Base-by-base conservation (phyloP, 2,329 filamentous ascomycete species). In the Ophiocordyceps robertsii region DNA sequence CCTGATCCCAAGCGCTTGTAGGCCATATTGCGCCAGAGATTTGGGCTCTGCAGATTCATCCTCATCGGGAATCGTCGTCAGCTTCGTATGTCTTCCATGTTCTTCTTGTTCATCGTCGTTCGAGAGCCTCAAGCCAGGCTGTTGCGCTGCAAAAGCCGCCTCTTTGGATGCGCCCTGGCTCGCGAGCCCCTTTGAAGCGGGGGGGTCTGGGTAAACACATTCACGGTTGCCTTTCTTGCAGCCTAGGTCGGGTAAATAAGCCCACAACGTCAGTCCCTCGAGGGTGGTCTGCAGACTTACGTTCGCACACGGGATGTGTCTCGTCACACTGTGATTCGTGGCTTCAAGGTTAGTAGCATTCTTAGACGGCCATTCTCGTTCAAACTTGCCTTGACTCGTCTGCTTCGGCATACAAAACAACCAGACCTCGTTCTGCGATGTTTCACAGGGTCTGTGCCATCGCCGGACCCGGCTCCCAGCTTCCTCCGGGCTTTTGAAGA, bases 371-470 rank as follows among this genome's bases (percentile, higher is more conserved):
- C 12, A 4, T 30, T 12, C 24, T 5, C 11, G 10, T 35, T 33
- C n/a, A 14, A 40, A 40, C 56, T 49, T 66, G 80, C 78, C 71
- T 83, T 96, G 41, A 96, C 89, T 60, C 92, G 77, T 51, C 92
- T 77, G 53, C 81, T 82, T 45, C 92, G 77, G 62, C 92, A 98
- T 38, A 89, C 96, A 50, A 72, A 95, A 65, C 92, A 98, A 27
- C 92, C 92, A 49, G 88, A 95, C 53, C 92, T 75, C 37, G 92
- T 96, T 51, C 92, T 79, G 47, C 89, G 82, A 60, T 96, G 90
- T 63, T 96, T 96, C 51, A 93, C 83, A 55, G 84, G 81, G 47
- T 93, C 60, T 32, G 50, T 37, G 19, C 55, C 84, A 39, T 67
- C 48, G 3, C 68, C 70, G 2, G 66, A 57, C 1, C 50, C 55